Conservation (phyloP, 306 rosid species). For the Corylus americana region DNA sequence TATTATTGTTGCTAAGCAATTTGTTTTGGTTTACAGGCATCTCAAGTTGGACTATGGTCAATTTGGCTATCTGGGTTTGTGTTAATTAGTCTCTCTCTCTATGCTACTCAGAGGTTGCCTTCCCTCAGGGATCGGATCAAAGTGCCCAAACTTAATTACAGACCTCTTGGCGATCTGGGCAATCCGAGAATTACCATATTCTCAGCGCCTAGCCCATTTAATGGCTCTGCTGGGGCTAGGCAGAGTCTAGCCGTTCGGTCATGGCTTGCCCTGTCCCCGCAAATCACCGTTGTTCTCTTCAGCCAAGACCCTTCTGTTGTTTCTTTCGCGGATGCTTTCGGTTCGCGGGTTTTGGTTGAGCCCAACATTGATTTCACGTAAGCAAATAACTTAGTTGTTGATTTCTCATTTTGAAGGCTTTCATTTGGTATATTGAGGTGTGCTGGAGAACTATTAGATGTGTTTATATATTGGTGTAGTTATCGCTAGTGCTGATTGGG, state of each 20-base stretch:
- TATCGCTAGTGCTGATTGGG: neutral
- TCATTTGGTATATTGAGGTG: neutral
- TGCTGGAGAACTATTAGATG: neutral
- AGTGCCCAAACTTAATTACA: constrained; percentile 22
- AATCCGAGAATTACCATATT: constrained; percentile 56
- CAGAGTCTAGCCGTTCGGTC: constrained; percentile 74
- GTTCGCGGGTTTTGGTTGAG: constrained; percentile 72
- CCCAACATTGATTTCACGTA: constrained; percentile 80
- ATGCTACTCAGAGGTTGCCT: constrained; percentile 65
- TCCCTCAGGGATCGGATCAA: constrained; percentile 41
- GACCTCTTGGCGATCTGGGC: constrained; percentile 22
- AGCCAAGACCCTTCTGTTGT: constrained; percentile 71
- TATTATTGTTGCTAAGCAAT: constrained; percentile 23
- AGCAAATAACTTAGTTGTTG: constrained; percentile 24
- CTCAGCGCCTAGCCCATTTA: constrained; percentile 77
- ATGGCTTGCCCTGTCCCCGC: constrained; percentile 78
- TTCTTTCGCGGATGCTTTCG: constrained; percentile 49
- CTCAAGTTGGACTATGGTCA: constrained; percentile 58
- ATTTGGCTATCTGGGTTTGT: constrained; percentile 81
- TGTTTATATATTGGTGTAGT: neutral
- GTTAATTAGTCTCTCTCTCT: constrained; percentile 65
- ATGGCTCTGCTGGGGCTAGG: constrained; percentile 50
- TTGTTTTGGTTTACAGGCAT: constrained; percentile 40
- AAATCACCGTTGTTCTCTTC: constrained; percentile 55
- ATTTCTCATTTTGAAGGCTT: neutral